Evolutionary conservation across 2,329 filamentous ascomycete species (phyloP).

Genomic region (Talaromyces sp.): DNA sequence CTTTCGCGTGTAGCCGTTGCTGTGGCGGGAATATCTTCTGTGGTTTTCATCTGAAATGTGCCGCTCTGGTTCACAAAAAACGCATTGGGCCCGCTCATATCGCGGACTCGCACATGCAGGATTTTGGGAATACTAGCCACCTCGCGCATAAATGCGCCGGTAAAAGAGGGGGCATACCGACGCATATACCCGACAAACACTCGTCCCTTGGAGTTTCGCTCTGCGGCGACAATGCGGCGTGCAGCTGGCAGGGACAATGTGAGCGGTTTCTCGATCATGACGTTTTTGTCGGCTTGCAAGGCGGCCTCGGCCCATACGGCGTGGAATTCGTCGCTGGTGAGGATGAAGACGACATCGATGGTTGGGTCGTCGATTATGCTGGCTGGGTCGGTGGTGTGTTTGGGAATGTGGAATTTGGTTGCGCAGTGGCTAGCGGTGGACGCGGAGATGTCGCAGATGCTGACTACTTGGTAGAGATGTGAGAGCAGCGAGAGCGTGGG

Average conservation of each 20-base stretch:
- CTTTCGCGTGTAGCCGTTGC: not conserved
- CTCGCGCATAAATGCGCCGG: slow-evolving; percentile 49
- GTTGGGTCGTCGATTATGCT: slow-evolving; percentile 39
- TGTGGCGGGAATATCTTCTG: not conserved
- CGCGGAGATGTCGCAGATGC: slow-evolving; percentile 46
- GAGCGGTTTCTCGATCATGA: slow-evolving; percentile 57
- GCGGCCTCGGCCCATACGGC: slow-evolving; percentile 48
- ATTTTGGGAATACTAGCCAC: slow-evolving; percentile 48
- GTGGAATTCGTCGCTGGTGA: slow-evolving; percentile 52
- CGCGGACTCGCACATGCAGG: slow-evolving; percentile 48
- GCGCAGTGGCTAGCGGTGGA: slow-evolving; percentile 8
- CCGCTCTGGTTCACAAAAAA: slow-evolving; percentile 20
- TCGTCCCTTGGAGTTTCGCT: slow-evolving; percentile 35
- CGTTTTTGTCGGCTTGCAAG: slow-evolving; percentile 50
- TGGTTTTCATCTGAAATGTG: slow-evolving; percentile 13
- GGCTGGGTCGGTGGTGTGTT: slow-evolving; percentile 31
- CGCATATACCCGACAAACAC: slow-evolving; percentile 59
- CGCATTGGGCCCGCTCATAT: slow-evolving; percentile 52
- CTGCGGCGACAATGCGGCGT: slow-evolving; percentile 46
- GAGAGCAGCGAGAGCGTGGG: slow-evolving; percentile 43
- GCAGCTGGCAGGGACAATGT: slow-evolving; percentile 45
- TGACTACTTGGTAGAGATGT: slow-evolving; percentile 41
- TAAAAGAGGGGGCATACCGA: slow-evolving; percentile 54
- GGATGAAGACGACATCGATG: slow-evolving; percentile 52
- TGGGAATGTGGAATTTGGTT: slow-evolving; percentile 15